Conservation (phyloP, 169 alveolate genomes). For the Hammondia hammondi region DNA sequence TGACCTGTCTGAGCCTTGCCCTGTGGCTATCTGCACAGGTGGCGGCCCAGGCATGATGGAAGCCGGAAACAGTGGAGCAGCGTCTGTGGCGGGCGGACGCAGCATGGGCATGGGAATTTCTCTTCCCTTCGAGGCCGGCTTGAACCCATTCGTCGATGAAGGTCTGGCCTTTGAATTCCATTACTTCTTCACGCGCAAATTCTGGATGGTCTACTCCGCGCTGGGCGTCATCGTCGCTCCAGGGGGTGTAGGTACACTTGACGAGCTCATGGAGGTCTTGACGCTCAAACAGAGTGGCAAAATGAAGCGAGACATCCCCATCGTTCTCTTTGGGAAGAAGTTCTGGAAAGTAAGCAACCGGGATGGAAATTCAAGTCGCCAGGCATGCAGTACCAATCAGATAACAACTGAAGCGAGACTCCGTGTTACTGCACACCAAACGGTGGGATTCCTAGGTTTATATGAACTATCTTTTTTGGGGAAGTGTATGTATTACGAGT, state of each 20-base stretch:
- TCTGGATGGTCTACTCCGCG: slow-evolving; percentile 78
- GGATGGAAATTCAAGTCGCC: not conserved
- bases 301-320: slow-evolving; percentile 78
- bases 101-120: slow-evolving; percentile 78
- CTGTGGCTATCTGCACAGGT: slow-evolving; percentile 80
- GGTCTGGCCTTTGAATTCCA: slow-evolving; percentile 79
- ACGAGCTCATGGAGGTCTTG: slow-evolving; percentile 80
- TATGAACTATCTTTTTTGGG: no score
- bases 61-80: slow-evolving; percentile 80
- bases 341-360: slow-evolving; percentile 70
- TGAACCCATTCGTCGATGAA: slow-evolving; percentile 74
- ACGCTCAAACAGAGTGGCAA: slow-evolving; percentile 78
- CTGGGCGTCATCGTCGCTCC: slow-evolving; percentile 73
- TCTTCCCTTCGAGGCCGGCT: slow-evolving; percentile 78
- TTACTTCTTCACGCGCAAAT: slow-evolving; percentile 81
- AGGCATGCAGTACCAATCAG: not conserved
- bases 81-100: slow-evolving; percentile 74
- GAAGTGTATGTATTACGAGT: no score
- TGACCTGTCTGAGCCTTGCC: slow-evolving; percentile 45
- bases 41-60: slow-evolving; percentile 84
- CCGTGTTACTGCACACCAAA: no score
- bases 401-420: no score
- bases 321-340: slow-evolving; percentile 75
- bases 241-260: slow-evolving; percentile 82
- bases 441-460: no score